phyloP scores from a whole-genome alignment of 208 protist genomes.

The Herpetomonas muscarum region DNA sequence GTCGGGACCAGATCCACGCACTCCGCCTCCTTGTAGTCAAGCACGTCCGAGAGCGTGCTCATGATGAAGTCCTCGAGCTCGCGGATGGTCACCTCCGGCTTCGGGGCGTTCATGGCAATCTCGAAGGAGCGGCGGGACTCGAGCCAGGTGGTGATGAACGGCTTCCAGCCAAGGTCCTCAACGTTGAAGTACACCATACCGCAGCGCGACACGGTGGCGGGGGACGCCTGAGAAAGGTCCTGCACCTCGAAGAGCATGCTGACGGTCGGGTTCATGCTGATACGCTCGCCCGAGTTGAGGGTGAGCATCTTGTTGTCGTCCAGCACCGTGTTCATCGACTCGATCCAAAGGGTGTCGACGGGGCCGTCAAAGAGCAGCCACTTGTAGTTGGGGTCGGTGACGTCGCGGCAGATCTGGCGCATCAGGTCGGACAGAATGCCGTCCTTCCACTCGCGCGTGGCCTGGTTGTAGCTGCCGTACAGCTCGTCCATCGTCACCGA shows the following conservation, averaged over 20 bases:
- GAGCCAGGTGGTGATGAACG: constrained; percentile 94
- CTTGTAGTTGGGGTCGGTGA: constrained; percentile 91
- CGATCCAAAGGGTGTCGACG: constrained; percentile 99
- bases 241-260: constrained; percentile 99
- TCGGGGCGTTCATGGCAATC: constrained; percentile 84
- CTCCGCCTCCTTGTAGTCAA: constrained; percentile 78
- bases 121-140: constrained; percentile 77
- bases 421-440: constrained; percentile 96
- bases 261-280: constrained; percentile 95
- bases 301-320: constrained; percentile 99
- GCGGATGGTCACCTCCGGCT: constrained; percentile 84
- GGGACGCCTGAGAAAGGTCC: constrained; percentile 97
- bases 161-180: constrained; percentile 93
- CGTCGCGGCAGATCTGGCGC: constrained; percentile 90
- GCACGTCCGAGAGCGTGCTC: constrained; percentile 69
- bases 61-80: constrained; percentile 85
- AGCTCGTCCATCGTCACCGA: constrained; percentile 96
- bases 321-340: constrained; percentile 99
- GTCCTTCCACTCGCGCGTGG: constrained; percentile 98
- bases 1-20: constrained; percentile 91
- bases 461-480: constrained; percentile 96
- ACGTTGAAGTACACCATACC: constrained; percentile 98
- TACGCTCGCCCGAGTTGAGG: constrained; percentile 97
- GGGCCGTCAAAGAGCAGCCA: constrained; percentile 98
- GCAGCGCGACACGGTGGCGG: constrained; percentile 98